These are phyloP conservation scores for Fonsecaea multimorphosa DNA, from an alignment of 2,329 filamentous ascomycete species.

Conservation along the genomic window DNA sequence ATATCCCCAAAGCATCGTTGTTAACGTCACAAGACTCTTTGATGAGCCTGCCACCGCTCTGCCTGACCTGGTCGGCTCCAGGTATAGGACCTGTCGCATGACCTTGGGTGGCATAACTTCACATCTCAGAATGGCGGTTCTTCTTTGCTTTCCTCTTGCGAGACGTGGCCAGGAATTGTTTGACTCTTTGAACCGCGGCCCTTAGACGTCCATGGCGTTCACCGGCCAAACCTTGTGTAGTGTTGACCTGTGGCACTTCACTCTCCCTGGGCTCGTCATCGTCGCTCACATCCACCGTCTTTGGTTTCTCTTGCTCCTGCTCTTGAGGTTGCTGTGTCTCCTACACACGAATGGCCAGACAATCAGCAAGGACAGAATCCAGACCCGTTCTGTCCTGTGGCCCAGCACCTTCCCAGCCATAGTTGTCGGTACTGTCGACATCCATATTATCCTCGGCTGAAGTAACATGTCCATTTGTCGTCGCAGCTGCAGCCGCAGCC, in stretches of 20 bases:
- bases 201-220: not conserved
- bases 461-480: constrained; percentile 27
- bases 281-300: not conserved
- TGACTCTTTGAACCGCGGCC: not conserved
- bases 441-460: constrained; percentile 36
- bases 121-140: not conserved
- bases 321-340: not conserved
- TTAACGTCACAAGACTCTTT: not conserved
- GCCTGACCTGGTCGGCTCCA: not conserved
- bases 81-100: not conserved
- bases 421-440: constrained; percentile 61
- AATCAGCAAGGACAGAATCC: constrained; percentile 54
- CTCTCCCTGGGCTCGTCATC: not conserved
- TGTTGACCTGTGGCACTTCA: not conserved
- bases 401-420: constrained; percentile 68
- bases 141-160: not conserved
- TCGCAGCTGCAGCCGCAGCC: not conserved
- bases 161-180: not conserved
- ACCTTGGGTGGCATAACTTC: not conserved
- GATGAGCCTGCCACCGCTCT: not conserved
- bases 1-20: not conserved
- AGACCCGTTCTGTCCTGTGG: constrained; percentile 26
- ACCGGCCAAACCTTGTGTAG: not conserved
- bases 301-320: not conserved
- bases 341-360: constrained; percentile 35